Evolutionary conservation across 2,329 filamentous ascomycete species (phyloP).

Genomic region (Dactylellina parvicollis): DNA sequence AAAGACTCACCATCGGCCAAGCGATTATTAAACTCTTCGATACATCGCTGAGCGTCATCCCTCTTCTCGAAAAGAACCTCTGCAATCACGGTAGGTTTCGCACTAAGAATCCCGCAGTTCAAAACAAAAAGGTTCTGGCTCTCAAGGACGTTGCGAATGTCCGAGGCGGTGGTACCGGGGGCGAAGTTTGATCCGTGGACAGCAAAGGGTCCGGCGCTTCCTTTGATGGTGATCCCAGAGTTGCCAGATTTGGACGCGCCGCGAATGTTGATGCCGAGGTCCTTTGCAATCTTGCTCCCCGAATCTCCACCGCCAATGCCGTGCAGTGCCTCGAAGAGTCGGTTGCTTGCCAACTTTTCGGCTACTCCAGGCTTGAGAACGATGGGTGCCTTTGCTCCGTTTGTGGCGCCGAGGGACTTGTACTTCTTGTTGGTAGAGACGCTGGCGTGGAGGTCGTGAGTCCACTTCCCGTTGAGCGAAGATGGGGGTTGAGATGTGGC

Average conservation of each 20-base stretch:
- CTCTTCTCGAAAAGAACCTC: constrained; percentile 79
- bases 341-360: constrained; percentile 62
- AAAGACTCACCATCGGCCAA: constrained; percentile 69
- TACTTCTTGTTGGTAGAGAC: constrained; percentile 13
- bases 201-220: constrained; percentile 76
- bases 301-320: constrained; percentile 58
- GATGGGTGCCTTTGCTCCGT: constrained; percentile 61
- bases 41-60: constrained; percentile 77
- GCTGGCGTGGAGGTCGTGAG: constrained; percentile 71
- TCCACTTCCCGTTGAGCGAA: constrained; percentile 73
- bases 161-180: constrained; percentile 79
- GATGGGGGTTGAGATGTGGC: constrained; percentile 28
- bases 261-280: constrained; percentile 60
- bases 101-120: constrained; percentile 74
- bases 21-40: constrained; percentile 79
- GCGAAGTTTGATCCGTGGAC: constrained; percentile 85
- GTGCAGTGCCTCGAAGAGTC: constrained; percentile 62
- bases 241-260: constrained; percentile 59
- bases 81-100: constrained; percentile 76
- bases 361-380: constrained; percentile 61
- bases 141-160: constrained; percentile 84
- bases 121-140: constrained; percentile 72
- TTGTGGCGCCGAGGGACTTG: constrained; percentile 59
- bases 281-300: constrained; percentile 57
- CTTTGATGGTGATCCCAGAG: constrained; percentile 74